A percentile compares a stretch with the other conserved stretches of the same genome.
phyloP scores from a whole-genome alignment of 2,329 filamentous ascomycete genomes.

The Colletotrichum sublineola region DNA sequence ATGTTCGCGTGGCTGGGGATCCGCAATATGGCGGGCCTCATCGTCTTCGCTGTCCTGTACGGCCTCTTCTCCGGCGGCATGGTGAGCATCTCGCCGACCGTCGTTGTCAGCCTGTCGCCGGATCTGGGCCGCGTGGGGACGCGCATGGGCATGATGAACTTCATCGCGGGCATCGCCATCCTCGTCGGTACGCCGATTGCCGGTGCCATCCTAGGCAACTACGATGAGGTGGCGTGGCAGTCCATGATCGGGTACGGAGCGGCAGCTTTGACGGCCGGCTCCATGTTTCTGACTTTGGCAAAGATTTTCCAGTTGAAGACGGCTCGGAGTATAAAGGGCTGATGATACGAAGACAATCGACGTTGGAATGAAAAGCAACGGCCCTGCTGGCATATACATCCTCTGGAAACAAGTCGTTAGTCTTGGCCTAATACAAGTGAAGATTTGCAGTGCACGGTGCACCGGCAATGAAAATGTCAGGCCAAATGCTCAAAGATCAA shows the following conservation, averaged over 20 bases:
- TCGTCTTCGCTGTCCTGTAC: conserved; percentile 59
- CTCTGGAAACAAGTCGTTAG: background rate
- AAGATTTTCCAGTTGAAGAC: conserved; percentile 38
- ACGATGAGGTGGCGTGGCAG: conserved; percentile 33
- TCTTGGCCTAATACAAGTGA: background rate
- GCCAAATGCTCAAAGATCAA: background rate
- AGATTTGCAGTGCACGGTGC: background rate
- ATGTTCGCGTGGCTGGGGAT: conserved; percentile 58
- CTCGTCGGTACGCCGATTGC: conserved; percentile 61
- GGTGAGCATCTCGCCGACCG: conserved; percentile 58
- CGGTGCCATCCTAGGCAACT: conserved; percentile 49
- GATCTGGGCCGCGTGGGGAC: conserved; percentile 54
- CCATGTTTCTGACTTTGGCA: conserved; percentile 28
- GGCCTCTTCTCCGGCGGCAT: conserved; percentile 62
- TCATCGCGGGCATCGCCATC: conserved; percentile 58
- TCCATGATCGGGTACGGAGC: conserved; percentile 40
- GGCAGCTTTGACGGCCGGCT: conserved; percentile 32
- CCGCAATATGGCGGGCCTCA: conserved; percentile 51
- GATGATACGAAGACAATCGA: background rate
- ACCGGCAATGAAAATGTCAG: background rate
- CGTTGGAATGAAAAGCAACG: background rate
- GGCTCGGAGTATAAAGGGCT: conserved; percentile 10
- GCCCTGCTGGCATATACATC: background rate
- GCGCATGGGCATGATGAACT: conserved; percentile 53
- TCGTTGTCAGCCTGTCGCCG: conserved; percentile 52